Evolutionary conservation across 768 basidiomycete species (phyloP), one percentile per base, ranked within the genome.

Genomic region (Tylopilus subfusipes): DNA sequence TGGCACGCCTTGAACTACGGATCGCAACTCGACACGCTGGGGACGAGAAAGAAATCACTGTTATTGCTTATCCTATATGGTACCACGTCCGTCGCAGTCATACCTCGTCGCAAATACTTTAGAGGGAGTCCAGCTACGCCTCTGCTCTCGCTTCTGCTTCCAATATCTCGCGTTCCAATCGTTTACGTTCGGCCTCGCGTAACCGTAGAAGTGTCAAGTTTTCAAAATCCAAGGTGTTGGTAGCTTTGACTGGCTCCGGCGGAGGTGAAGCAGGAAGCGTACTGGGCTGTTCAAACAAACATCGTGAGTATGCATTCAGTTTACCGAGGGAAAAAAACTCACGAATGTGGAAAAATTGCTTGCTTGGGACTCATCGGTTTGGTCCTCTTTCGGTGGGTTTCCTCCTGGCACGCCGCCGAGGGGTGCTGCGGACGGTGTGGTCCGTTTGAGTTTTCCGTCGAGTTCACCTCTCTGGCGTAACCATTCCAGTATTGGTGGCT

Each of bases 171-270:
- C 81, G 76, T 66, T 93, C 91, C 24, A 94, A 66, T 42, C 86
- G 75, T 57, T 84, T 86, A 36, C 86, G 77, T 67, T 93, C 91
- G 0, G 90, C 89, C 63, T 93, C 88, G 33, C 90, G 77, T 66
- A 94, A 74, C 5, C 90, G 81, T 78, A 93, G 80, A 33, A 93
- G 75, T 1, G 89, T 93, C 55, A 92, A 64, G 3, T 85, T 82
- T 70, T 93, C 91, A 52, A 86, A 93, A 65, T 92, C 88, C 45
- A 92, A 60, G 2, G 79, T 80, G 12, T 75, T 63, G 21, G 66
- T 46, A n/a, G 70, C 30, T 21, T 63, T 67, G n/a, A 62, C 39
- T 18, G 64, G 55, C 21, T 65, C 55, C 27, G 65, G 42, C n/a
- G 55, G 50, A 21, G 61, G 40, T 19, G 62, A 29, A 25, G 52